phyloP scores from a whole-genome alignment of 768 basidiomycete species.

The Phanerochaete sordida region DNA sequence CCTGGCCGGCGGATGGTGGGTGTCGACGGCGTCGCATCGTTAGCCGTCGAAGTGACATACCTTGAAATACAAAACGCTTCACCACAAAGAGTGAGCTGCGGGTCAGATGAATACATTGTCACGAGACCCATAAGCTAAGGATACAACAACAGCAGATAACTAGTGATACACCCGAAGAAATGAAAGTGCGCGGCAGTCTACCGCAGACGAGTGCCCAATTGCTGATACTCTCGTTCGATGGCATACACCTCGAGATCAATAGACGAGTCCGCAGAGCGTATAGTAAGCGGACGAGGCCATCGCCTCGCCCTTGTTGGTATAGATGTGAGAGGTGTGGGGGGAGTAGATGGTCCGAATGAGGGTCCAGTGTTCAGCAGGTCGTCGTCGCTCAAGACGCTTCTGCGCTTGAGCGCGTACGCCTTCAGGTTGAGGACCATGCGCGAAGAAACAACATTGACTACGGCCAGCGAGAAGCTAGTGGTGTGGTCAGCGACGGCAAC shows the following conservation, averaged over 20 bases:
- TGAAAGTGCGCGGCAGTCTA: not conserved
- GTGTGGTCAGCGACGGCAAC: not conserved
- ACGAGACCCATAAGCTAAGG: slow-evolving; percentile 11
- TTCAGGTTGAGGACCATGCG: slow-evolving; percentile 27
- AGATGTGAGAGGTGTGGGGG: not conserved
- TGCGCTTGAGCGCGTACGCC: slow-evolving; percentile 16
- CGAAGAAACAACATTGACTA: slow-evolving; percentile 25
- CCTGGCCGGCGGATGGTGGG: not conserved
- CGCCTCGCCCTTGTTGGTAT: too few relatives aligned
- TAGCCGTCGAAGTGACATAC: not conserved
- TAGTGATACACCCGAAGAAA: slow-evolving; percentile 3
- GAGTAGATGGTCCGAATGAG: not conserved
- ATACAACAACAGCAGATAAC: slow-evolving; percentile 8
- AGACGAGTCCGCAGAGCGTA: not conserved
- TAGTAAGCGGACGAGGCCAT: not conserved
- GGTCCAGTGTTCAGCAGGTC: not conserved
- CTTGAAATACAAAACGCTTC: not conserved
- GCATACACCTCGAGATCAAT: slow-evolving; percentile 25
- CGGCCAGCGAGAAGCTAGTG: slow-evolving; percentile 24
- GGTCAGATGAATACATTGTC: slow-evolving; percentile 1
- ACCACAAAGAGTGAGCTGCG: not conserved
- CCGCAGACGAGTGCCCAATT: slow-evolving; percentile 18
- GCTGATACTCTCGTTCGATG: slow-evolving; percentile 25
- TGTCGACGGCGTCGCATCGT: not conserved
- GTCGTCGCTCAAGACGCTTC: slow-evolving; percentile 2